These are phyloP conservation scores for Hibiscus mutabilis DNA, from an alignment of 345 rosid species.

Conservation along the genomic window DNA sequence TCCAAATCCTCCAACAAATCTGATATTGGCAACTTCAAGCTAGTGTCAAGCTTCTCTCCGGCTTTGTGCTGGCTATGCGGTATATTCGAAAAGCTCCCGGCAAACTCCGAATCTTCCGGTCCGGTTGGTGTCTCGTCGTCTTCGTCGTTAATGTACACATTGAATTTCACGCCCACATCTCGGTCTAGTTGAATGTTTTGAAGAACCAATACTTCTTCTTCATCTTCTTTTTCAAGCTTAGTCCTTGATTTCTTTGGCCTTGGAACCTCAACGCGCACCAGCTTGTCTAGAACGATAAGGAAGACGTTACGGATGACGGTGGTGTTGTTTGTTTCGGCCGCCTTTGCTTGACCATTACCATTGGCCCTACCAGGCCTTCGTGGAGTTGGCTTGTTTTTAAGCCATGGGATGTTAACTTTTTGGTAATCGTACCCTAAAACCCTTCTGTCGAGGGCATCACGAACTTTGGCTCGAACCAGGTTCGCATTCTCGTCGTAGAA, in stretches of 20 bases:
- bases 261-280: background rate
- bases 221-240: background rate
- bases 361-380: background rate
- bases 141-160: background rate
- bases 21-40: conserved; percentile 31
- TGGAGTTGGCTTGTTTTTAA: background rate
- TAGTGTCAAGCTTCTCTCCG: conserved; percentile 31
- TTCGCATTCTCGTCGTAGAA: background rate
- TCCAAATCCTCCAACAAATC: conserved; percentile 47
- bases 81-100: conserved; percentile 51
- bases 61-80: conserved; percentile 33
- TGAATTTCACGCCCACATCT: background rate
- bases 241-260: conserved; percentile 1
- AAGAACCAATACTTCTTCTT: background rate
- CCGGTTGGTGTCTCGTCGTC: conserved; percentile 14
- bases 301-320: background rate
- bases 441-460: background rate
- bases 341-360: background rate
- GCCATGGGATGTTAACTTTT: background rate
- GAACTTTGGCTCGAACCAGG: background rate
- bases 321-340: background rate
- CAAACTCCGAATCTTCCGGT: conserved; percentile 38
- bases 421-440: background rate
- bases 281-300: background rate
- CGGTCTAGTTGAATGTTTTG: background rate